phyloP scores from a whole-genome alignment of 208 protist genomes.

The Strigomonas culicis region DNA sequence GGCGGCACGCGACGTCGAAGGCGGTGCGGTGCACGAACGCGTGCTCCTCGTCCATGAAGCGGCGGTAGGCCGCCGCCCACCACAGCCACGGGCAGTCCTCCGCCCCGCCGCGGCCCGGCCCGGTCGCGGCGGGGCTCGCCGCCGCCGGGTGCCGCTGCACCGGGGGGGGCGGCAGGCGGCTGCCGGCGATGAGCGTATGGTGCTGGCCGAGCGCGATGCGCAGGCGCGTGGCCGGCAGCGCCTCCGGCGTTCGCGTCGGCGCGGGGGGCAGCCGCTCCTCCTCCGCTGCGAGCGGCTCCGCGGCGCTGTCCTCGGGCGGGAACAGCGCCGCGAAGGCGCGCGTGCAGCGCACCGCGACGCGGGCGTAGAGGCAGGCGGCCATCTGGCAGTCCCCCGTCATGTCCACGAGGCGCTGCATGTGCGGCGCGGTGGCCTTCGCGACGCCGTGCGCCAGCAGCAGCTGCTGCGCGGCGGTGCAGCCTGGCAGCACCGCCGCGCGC shows the following conservation, averaged over 20 bases:
- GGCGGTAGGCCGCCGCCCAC: constrained; percentile 72
- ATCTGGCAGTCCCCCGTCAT: constrained; percentile 81
- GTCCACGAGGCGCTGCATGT: constrained; percentile 80
- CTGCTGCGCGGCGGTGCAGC: constrained; percentile 38
- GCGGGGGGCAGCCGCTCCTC: not conserved
- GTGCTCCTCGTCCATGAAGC: constrained; percentile 70
- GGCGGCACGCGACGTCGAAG: constrained; percentile 73
- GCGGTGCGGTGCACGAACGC: constrained; percentile 70
- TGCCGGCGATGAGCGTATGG: constrained; percentile 14
- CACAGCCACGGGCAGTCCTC: constrained; percentile 44
- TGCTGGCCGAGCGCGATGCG: not conserved
- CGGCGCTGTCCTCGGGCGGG: not conserved
- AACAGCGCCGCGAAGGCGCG: too few relatives aligned
- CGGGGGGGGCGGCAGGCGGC: constrained; percentile 22
- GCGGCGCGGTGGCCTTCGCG: constrained; percentile 30
- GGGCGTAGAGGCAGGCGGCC: constrained; percentile 77
- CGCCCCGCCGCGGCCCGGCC: constrained; percentile 16
- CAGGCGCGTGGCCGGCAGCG: not conserved
- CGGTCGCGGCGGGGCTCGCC: not conserved
- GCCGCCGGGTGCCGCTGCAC: constrained; percentile 1
- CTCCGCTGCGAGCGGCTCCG: not conserved
- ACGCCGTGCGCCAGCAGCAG: constrained; percentile 67
- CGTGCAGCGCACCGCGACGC: constrained; percentile 34
- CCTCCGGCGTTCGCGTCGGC: not conserved
- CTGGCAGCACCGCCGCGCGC: constrained; percentile 25